Evolutionary conservation across 2,329 filamentous ascomycete species (phyloP).

Genomic region (Pestalotiopsis sp.): DNA sequence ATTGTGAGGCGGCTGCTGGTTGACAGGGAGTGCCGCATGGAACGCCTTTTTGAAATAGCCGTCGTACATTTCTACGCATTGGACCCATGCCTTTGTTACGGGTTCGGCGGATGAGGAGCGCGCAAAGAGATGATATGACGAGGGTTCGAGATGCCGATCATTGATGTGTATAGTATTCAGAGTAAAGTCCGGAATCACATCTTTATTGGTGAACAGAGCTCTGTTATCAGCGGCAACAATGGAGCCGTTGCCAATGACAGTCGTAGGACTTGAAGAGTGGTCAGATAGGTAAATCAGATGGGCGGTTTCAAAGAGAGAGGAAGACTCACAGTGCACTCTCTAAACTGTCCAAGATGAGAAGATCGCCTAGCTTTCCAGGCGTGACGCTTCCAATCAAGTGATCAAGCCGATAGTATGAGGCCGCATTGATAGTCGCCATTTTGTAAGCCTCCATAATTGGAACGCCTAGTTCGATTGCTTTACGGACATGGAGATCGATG

Average conservation of each 20-base stretch:
- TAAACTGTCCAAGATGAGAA: conserved; percentile 20
- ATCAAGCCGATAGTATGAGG: conserved; percentile 24
- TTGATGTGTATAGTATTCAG: conserved; percentile 21
- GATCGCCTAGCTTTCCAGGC: conserved; percentile 22
- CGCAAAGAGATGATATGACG: conserved; percentile 18
- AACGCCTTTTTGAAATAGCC: conserved; percentile 29
- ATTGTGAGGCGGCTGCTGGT: conserved; percentile 23
- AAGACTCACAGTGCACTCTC: conserved; percentile 18
- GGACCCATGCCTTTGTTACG: conserved; percentile 19
- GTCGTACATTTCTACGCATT: conserved; percentile 28
- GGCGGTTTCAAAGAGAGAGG: neutral
- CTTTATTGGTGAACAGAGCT: conserved; percentile 23
- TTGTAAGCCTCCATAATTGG: conserved; percentile 19
- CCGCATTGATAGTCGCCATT: conserved; percentile 25
- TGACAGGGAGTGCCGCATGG: conserved; percentile 19
- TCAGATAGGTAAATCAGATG: neutral
- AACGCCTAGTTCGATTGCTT: conserved; percentile 21
- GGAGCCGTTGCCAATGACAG: conserved; percentile 25
- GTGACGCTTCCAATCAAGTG: conserved; percentile 24
- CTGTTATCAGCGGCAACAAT: conserved; percentile 21
- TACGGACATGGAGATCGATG: conserved; percentile 23
- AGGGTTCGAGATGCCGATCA: conserved; percentile 7
- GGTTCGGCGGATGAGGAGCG: neutral
- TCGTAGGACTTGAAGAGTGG: conserved; percentile 14
- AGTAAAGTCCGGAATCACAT: conserved; percentile 21